These are phyloP conservation scores for Plectosphaerella sp. DNA, from an alignment of 2,329 filamentous ascomycete genomes.

Conservation along the genomic window DNA sequence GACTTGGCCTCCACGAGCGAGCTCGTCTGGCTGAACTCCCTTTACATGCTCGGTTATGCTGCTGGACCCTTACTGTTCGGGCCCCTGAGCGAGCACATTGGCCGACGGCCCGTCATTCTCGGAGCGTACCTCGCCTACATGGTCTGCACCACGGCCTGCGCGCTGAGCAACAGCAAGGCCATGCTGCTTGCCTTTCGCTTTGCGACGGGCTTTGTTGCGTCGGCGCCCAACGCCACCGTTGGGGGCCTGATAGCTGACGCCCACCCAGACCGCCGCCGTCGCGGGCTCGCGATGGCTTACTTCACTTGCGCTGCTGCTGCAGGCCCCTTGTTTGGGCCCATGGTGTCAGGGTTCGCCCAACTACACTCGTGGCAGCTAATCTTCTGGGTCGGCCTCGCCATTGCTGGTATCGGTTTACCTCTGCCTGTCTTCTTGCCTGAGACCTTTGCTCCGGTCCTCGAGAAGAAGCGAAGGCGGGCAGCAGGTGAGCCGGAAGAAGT, in stretches of 20 bases:
- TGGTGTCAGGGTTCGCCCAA: conserved; percentile 36
- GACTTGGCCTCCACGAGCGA: too few relatives aligned
- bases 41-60: conserved; percentile 12
- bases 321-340: conserved; percentile 34
- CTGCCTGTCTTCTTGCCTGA: conserved; percentile 43
- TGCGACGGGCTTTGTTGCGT: conserved; percentile 30
- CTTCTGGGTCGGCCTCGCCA: conserved; percentile 27
- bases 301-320: conserved; percentile 32
- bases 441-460: conserved; percentile 12
- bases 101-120: conserved; percentile 36
- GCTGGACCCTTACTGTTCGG: conserved; percentile 34
- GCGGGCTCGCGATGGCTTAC: conserved; percentile 27
- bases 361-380: conserved; percentile 38
- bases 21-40: conserved; percentile 1
- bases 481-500: too few relatives aligned
- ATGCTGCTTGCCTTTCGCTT: conserved; percentile 38
- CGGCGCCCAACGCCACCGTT: conserved; percentile 34
- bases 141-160: conserved; percentile 33
- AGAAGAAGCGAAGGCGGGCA: too few relatives aligned
- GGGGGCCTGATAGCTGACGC: conserved; percentile 41
- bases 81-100: conserved; percentile 34
- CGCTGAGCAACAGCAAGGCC: conserved; percentile 34
- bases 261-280: conserved; percentile 25
- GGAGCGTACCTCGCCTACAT: conserved; percentile 40
- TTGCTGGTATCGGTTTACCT: conserved; percentile 33